These are phyloP conservation scores for Spatholobus suberectus DNA, from an alignment of 306 rosid genomes.

Conservation along the genomic window DNA sequence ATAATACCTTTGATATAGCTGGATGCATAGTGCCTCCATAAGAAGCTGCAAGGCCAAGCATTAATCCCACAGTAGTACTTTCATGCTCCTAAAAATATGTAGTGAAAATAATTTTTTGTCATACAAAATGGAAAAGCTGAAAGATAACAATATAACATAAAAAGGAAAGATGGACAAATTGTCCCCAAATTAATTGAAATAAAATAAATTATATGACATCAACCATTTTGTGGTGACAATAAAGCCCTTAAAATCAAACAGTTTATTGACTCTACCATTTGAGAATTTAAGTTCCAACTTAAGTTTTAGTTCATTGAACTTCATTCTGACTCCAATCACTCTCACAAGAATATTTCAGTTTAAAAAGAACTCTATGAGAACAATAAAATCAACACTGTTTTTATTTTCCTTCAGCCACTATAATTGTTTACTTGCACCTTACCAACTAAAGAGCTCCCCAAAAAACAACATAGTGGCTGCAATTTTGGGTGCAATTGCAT, in stretches of 20 bases:
- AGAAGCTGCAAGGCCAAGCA: constrained; percentile 98
- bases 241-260: constrained; percentile 15
- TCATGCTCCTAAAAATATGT: constrained; percentile 79
- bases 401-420: background rate
- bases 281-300: constrained; percentile 13
- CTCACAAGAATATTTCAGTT: constrained; percentile 10
- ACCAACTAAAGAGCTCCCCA: background rate
- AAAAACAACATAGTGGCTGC: background rate
- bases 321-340: constrained; percentile 6
- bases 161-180: constrained; percentile 9
- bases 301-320: constrained; percentile 12
- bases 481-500: background rate
- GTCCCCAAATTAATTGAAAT: constrained; percentile 20
- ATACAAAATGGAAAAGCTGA: constrained; percentile 30
- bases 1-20: constrained; percentile 79
- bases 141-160: constrained; percentile 32
- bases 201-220: constrained; percentile 9
- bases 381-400: background rate
- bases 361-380: background rate
- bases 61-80: constrained; percentile 88
- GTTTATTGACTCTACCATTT: background rate
- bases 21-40: constrained; percentile 97
- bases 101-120: constrained; percentile 41
- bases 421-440: constrained; percentile 18
- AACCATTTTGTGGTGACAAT: background rate